Conservation (phyloP, 2,329 filamentous ascomycete genomes). For the Aspergillus amoenus region DNA sequence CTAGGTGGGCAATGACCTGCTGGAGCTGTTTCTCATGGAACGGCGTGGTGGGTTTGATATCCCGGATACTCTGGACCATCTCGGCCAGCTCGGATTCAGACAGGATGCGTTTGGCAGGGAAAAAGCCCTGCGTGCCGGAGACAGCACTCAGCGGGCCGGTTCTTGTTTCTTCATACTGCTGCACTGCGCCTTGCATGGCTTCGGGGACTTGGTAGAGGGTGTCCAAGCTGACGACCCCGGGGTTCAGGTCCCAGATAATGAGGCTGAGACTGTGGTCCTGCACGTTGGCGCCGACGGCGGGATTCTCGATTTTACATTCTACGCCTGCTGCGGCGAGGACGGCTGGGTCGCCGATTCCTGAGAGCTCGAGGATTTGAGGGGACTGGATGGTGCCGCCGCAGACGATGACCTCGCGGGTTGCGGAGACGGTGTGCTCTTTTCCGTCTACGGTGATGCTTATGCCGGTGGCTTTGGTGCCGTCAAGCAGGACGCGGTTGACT, state of each 20-base stretch:
- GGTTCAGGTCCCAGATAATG: constrained; percentile 7
- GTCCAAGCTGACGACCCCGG: constrained; percentile 13
- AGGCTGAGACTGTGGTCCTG: constrained; percentile 42
- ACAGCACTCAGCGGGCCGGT: not conserved
- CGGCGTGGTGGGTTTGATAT: not conserved
- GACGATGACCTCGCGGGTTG: constrained; percentile 55
- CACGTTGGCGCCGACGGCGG: constrained; percentile 49
- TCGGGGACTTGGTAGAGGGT: constrained; percentile 12
- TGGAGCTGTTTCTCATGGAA: constrained; percentile 8
- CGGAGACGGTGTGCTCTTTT: constrained; percentile 21
- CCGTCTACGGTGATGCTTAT: constrained; percentile 21
- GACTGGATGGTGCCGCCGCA: constrained; percentile 58
- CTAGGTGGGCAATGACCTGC: constrained; percentile 3
- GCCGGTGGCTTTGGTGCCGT: constrained; percentile 27
- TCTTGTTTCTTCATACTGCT: not conserved
- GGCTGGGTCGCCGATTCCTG: constrained; percentile 55
- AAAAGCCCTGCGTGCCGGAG: constrained; percentile 3
- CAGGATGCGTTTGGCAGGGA: constrained; percentile 1
- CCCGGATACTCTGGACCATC: constrained; percentile 1
- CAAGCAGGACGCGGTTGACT: constrained; percentile 34
- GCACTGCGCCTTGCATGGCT: not conserved
- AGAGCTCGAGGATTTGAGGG: constrained; percentile 60
- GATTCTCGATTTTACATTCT: constrained; percentile 42
- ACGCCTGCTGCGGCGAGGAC: constrained; percentile 44
- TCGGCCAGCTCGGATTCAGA: not conserved